Evolutionary conservation across 2,329 filamentous ascomycete genomes (phyloP).

Genomic region (Truncatella angustata): DNA sequence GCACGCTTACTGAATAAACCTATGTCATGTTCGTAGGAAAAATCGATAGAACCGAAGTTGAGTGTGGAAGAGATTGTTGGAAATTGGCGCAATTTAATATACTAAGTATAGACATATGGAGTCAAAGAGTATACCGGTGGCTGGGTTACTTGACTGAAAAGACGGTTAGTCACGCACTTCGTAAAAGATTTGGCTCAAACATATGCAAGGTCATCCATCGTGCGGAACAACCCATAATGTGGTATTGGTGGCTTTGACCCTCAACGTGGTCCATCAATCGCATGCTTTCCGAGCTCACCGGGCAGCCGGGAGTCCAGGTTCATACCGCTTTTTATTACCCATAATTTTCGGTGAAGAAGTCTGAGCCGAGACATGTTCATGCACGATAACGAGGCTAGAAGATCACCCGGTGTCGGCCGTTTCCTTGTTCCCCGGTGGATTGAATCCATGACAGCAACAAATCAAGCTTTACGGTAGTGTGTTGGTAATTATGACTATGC

Average conservation of each 20-base stretch:
- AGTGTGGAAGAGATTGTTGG: too few species aligned
- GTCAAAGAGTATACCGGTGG: too few species aligned
- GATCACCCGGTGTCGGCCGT: neutral
- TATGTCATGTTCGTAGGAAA: too few species aligned
- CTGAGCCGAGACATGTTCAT: neutral
- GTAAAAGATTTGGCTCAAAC: neutral
- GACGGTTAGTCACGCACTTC: neutral
- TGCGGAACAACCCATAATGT: neutral
- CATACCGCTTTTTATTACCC: neutral
- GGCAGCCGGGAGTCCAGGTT: neutral
- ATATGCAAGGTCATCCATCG: neutral
- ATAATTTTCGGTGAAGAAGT: neutral
- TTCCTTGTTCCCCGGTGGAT: neutral
- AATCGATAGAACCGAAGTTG: too few species aligned
- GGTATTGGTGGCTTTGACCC: neutral
- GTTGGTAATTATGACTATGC: too few species aligned
- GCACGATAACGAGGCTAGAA: neutral
- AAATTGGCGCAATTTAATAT: too few species aligned
- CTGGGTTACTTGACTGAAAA: neutral
- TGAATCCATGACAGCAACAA: neutral
- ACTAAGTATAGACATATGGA: too few species aligned
- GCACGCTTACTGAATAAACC: too few species aligned
- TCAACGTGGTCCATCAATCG: neutral
- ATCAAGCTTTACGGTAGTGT: too few species aligned
- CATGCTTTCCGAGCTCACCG: neutral